These are phyloP conservation scores for Pseudocercospora pini-densiflorae DNA, from an alignment of 2,329 filamentous ascomycete genomes.

Conservation along the genomic window DNA sequence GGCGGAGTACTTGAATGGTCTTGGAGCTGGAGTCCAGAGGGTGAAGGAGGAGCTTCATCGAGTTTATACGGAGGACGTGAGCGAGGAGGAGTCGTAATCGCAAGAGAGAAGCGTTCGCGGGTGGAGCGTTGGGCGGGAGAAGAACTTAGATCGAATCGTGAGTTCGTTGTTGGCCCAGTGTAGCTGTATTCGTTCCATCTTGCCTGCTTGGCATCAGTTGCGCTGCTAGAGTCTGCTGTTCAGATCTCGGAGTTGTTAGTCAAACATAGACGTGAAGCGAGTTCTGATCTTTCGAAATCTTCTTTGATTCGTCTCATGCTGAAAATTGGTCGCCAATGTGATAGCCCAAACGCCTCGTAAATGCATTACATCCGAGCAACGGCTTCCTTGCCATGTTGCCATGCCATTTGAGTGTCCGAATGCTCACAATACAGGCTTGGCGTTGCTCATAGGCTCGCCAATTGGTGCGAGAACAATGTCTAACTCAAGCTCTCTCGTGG, in stretches of 20 bases:
- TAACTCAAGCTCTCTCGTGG: slow-evolving; percentile 59
- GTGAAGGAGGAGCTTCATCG: neutral
- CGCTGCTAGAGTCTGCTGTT: no score
- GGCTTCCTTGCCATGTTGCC: no score
- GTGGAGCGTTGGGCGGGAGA: no score
- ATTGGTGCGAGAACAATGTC: slow-evolving; percentile 61
- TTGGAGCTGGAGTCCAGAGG: neutral
- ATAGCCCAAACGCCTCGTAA: neutral
- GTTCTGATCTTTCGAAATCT: neutral
- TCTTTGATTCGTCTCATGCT: neutral
- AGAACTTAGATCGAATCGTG: no score
- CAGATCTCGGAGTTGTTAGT: neutral
- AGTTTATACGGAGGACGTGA: neutral
- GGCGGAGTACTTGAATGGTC: neutral
- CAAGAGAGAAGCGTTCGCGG: no score
- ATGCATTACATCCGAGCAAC: neutral
- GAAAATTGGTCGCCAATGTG: neutral
- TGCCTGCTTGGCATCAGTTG: no score
- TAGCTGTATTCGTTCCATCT: no score
- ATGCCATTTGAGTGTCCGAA: neutral
- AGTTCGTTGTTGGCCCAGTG: no score
- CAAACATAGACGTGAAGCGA: neutral
- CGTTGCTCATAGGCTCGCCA: slow-evolving; percentile 24
- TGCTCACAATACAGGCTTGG: slow-evolving; percentile 25
- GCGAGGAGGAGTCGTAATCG: no score